These are phyloP conservation scores for Hortiboletus flavorubellus DNA, from an alignment of 768 basidiomycete genomes.

Conservation along the genomic window DNA sequence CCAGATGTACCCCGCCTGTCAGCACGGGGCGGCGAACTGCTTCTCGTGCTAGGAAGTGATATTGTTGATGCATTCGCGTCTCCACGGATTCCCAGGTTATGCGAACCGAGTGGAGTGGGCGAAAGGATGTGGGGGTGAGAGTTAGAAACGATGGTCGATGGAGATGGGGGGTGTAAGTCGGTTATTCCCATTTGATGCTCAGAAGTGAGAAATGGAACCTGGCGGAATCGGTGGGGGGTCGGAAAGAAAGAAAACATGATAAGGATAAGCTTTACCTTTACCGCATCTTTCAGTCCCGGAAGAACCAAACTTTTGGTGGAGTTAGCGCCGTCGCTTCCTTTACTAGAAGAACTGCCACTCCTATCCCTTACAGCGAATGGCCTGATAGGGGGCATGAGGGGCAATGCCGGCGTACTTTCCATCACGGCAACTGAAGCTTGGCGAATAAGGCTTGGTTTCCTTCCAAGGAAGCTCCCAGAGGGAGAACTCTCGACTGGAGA, in stretches of 20 bases:
- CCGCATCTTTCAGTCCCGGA: constrained; percentile 67
- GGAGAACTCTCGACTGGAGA: constrained; percentile 11
- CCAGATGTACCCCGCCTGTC: constrained; percentile 22
- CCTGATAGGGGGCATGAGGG: constrained; percentile 42
- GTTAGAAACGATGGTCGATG: constrained; percentile 42
- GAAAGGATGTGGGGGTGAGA: constrained; percentile 37
- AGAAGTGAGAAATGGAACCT: constrained; percentile 66
- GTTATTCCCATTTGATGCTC: constrained; percentile 67
- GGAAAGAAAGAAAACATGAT: neutral
- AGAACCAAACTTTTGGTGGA: constrained; percentile 35
- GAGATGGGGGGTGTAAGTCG: constrained; percentile 75
- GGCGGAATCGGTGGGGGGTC: constrained; percentile 1
- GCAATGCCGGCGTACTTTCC: constrained; percentile 41
- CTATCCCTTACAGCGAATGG: constrained; percentile 47
- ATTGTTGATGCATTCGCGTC: constrained; percentile 38
- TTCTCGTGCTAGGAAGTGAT: constrained; percentile 39
- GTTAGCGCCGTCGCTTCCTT: constrained; percentile 33
- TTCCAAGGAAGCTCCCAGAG: constrained; percentile 8
- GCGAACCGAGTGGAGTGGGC: constrained; percentile 37
- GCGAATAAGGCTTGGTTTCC: constrained; percentile 42
- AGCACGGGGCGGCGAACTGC: constrained; percentile 24
- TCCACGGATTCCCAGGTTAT: constrained; percentile 20
- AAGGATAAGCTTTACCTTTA: constrained; percentile 49
- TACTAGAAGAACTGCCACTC: constrained; percentile 46
- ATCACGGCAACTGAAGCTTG: constrained; percentile 54